Percentiles rank a stretch among this genome's conserved stretches.
phyloP scores from a whole-genome alignment of 768 basidiomycete genomes.

The Auricularia sp. region DNA sequence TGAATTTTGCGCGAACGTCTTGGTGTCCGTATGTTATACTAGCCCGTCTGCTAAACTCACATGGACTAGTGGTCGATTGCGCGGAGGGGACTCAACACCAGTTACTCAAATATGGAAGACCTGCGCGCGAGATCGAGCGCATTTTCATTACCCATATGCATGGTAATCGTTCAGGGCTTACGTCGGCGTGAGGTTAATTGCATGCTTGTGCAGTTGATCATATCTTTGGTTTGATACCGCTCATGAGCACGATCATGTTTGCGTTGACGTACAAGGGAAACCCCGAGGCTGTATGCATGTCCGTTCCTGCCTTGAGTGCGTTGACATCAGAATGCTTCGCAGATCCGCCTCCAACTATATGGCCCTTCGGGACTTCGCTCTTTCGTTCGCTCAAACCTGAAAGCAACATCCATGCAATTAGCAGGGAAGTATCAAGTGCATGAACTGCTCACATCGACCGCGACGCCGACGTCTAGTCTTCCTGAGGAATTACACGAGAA shows the following conservation, averaged over 20 bases:
- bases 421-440: slow-evolving; percentile 63
- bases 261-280: not conserved
- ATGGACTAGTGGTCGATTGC: slow-evolving; percentile 64
- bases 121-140: slow-evolving; percentile 21
- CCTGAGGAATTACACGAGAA: slow-evolving; percentile 43
- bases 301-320: too few relatives aligned
- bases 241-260: slow-evolving; percentile 41
- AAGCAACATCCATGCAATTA: slow-evolving; percentile 53
- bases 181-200: not conserved
- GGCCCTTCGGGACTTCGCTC: slow-evolving; percentile 69
- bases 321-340: not conserved
- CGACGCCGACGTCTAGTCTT: slow-evolving; percentile 40
- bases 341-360: slow-evolving; percentile 60
- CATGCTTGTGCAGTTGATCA: slow-evolving; percentile 46
- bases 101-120: too few relatives aligned
- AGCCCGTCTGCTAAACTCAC: not conserved
- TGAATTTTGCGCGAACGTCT: slow-evolving; percentile 55
- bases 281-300: too few relatives aligned
- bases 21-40: slow-evolving; percentile 4
- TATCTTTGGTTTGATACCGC: slow-evolving; percentile 59
- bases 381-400: slow-evolving; percentile 62
- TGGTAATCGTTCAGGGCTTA: slow-evolving; percentile 28
- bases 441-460: slow-evolving; percentile 55
- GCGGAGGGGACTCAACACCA: slow-evolving; percentile 57
- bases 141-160: slow-evolving; percentile 85